These are phyloP conservation scores for Scutellaria galericulata DNA, from an alignment of 257 asterid species.

Conservation along the genomic window DNA sequence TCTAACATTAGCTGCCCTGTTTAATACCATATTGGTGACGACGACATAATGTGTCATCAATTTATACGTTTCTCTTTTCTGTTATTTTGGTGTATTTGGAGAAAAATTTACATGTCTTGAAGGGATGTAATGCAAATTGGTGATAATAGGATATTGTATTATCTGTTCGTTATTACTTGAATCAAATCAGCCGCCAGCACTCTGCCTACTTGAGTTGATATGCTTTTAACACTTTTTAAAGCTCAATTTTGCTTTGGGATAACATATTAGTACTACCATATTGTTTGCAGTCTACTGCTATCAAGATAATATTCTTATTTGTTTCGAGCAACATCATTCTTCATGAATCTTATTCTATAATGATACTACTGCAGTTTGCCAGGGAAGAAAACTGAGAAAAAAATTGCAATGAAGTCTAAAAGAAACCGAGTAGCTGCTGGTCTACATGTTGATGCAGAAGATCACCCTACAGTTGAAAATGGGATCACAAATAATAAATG, in stretches of 20 bases:
- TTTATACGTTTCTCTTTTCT: neutral
- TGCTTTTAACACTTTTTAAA: neutral
- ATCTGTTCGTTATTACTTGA: neutral
- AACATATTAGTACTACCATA: neutral
- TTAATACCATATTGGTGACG: neutral
- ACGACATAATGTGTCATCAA: neutral
- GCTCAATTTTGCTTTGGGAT: neutral
- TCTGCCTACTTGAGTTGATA: neutral
- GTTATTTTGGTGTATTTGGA: slow-evolving; percentile 10
- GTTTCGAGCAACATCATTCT: neutral
- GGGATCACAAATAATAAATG: slow-evolving; percentile 32
- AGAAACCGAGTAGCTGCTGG: slow-evolving; percentile 35
- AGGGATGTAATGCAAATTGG: neutral
- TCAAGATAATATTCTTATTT: neutral
- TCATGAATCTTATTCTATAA: neutral
- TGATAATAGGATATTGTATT: no score
- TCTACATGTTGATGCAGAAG: slow-evolving; percentile 34
- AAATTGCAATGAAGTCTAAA: slow-evolving; percentile 43
- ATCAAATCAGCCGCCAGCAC: neutral
- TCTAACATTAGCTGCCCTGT: slow-evolving; percentile 1
- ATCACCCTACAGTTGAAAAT: slow-evolving; percentile 30
- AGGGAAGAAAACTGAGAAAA: slow-evolving; percentile 39
- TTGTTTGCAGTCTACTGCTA: neutral
- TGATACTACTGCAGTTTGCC: slow-evolving; percentile 47
- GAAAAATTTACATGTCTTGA: neutral